These are phyloP conservation scores for Polygonum aviculare DNA, from an alignment of 148 eudicot species.

Conservation along the genomic window DNA sequence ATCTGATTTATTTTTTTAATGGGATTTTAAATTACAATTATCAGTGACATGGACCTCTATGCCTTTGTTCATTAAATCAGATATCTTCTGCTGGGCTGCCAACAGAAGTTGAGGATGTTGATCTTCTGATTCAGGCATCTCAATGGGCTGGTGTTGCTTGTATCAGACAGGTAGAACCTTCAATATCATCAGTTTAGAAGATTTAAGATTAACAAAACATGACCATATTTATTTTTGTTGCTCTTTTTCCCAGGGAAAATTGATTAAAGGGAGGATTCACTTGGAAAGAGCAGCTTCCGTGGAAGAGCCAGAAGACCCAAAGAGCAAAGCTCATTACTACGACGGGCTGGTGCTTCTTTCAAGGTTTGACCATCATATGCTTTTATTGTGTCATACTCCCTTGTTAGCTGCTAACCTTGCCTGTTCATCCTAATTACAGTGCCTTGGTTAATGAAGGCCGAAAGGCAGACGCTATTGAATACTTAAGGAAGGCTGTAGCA, in stretches of 20 bases:
- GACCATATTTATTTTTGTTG: background rate
- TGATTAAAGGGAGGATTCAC: conserved; percentile 52
- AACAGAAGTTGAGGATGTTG: conserved; percentile 43
- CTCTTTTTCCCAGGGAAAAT: conserved; percentile 37
- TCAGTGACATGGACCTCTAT: background rate
- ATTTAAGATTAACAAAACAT: background rate
- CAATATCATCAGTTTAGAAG: background rate
- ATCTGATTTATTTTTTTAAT: background rate
- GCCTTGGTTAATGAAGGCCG: conserved; percentile 42
- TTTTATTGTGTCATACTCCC: background rate
- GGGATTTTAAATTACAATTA: background rate
- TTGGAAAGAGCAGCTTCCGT: conserved; percentile 59
- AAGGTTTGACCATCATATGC: conserved; percentile 31
- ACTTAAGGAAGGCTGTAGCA: conserved; percentile 38
- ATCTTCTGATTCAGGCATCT: conserved; percentile 67
- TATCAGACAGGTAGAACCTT: conserved; percentile 39
- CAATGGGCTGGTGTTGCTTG: conserved; percentile 54
- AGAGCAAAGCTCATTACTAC: conserved; percentile 58
- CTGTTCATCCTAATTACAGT: conserved; percentile 26
- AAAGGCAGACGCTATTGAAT: conserved; percentile 51
- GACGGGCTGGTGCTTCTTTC: conserved; percentile 58
- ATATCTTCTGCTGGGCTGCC: conserved; percentile 36
- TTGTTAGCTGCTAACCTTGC: background rate
- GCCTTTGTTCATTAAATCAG: conserved; percentile 16
- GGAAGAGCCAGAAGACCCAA: conserved; percentile 61